Percentiles rank a stretch among this genome's conserved stretches.
Evolutionary conservation across 257 asterid genomes (phyloP).

Genomic region (Solanum paucissectum): DNA sequence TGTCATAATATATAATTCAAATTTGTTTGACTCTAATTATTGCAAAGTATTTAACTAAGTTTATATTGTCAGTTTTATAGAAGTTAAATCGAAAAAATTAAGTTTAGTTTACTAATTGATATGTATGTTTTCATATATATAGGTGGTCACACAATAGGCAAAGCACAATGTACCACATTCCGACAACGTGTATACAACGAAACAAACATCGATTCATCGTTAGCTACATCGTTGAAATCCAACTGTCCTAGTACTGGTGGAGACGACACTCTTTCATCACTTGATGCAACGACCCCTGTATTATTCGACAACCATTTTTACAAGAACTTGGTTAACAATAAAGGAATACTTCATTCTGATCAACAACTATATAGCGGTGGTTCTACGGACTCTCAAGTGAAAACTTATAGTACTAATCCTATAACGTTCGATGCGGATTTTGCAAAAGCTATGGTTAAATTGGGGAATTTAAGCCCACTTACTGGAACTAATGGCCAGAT

Average conservation of each 20-base stretch:
- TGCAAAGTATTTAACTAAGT: too few species aligned
- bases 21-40: too few species aligned
- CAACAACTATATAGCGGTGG: constrained; percentile 52
- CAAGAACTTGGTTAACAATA: constrained; percentile 21
- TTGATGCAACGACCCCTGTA: constrained; percentile 28
- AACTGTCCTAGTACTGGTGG: constrained; percentile 36
- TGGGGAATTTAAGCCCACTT: constrained; percentile 46
- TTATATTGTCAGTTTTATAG: background rate
- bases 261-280: constrained; percentile 36
- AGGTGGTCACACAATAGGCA: constrained; percentile 64
- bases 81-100: background rate
- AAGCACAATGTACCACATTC: constrained; percentile 43
- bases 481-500: constrained; percentile 42
- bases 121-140: background rate
- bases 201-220: constrained; percentile 30
- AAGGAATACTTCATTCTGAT: constrained; percentile 54
- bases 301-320: constrained; percentile 43
- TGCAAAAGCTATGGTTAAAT: constrained; percentile 41
- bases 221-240: constrained; percentile 44
- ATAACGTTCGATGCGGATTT: constrained; percentile 32
- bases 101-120: background rate
- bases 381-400: constrained; percentile 35
- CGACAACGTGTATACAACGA: constrained; percentile 51
- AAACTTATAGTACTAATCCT: constrained; percentile 15
- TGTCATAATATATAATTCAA: background rate